phyloP scores from a whole-genome alignment of 23 red algal genomes.

The Gracilaria caudata region DNA sequence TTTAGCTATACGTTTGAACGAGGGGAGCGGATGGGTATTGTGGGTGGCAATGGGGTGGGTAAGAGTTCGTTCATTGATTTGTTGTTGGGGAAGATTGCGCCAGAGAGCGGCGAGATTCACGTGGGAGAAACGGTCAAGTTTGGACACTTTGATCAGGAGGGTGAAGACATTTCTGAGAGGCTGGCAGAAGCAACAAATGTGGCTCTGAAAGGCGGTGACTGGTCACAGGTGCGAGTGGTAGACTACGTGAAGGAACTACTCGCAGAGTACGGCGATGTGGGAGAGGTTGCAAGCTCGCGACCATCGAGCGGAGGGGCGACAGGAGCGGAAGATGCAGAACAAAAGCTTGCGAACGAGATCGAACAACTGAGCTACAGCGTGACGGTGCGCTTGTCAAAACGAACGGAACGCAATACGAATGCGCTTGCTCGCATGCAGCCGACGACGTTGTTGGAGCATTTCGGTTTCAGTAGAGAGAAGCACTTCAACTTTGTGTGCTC shows the following conservation, averaged over 20 bases:
- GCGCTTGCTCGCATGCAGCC: conserved; percentile 55
- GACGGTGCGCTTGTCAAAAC: neutral
- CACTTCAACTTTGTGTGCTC: conserved; percentile 64
- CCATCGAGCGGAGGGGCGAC: neutral
- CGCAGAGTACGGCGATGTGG: neutral
- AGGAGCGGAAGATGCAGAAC: conserved; percentile 24
- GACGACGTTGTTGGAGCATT: conserved; percentile 67
- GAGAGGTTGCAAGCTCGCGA: neutral
- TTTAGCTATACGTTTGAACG: conserved; percentile 81
- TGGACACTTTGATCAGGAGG: conserved; percentile 85
- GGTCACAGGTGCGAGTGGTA: conserved; percentile 52
- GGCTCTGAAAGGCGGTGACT: neutral
- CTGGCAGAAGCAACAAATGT: conserved; percentile 22
- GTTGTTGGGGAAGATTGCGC: conserved; percentile 43
- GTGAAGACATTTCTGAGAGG: conserved; percentile 39
- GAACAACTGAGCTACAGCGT: conserved; percentile 48
- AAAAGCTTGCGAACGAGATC: conserved; percentile 28
- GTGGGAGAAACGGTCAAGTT: conserved; percentile 83
- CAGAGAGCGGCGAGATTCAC: conserved; percentile 50
- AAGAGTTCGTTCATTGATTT: conserved; percentile 74
- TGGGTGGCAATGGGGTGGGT: conserved; percentile 88
- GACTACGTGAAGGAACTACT: conserved; percentile 72
- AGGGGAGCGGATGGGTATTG: conserved; percentile 84
- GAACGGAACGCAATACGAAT: conserved; percentile 4
- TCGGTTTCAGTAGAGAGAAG: conserved; percentile 57